Evolutionary conservation across 192 early-diverging fungal species (phyloP), one percentile per base, ranked within the genome.

Genomic region (Haplosporangium gracile): DNA sequence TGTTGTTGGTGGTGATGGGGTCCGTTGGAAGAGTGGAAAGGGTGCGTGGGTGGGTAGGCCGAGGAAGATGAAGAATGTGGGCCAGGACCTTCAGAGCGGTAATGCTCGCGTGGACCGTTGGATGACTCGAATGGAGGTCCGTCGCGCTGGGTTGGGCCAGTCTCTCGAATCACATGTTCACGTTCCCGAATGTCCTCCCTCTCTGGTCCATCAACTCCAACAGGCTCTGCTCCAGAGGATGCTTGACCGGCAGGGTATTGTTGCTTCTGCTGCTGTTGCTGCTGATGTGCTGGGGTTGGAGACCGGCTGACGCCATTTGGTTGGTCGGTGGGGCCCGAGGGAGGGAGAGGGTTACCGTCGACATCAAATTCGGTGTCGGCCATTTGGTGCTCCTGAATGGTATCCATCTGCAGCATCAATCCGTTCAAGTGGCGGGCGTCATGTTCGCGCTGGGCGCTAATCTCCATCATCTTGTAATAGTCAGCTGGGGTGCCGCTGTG

Each of bases 401-500:
- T 80, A 26, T 86, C 84, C 75, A 86, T 77, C 34, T 86, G 79
- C 5, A 86, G 68, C 47, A 86, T 78, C 16, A 86, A 68, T 10
- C 84, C 79, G 36, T 86, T 74, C 75, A 86, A 76, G 26, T 86
- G 84, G 43, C 81, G 80, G 60, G 79, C 84, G n/a, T 86, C 84
- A 47, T 81, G 84, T 49, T 83, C 82, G 32, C 82, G 71, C 36
- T 81, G 84, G 7, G 78, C 77, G 38, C 84, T 81, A 4, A 86
- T 68, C 72, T 86, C 84, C n/a, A 86, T 71, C 79, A 86, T 86
- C 45, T 75, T 76, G 65, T 86, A 86, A 26, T 86, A 86, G 51
- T 86, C 84, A 15, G 74, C 84, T 16, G 84, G 84, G 16, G 84
- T 81, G 16, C 84, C 84, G 49, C 70, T 81, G 68, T 93, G 94